These are phyloP conservation scores for Penicillium waksmanii DNA, from an alignment of 495 filamentous ascomycete genomes.

Conservation along the genomic window DNA sequence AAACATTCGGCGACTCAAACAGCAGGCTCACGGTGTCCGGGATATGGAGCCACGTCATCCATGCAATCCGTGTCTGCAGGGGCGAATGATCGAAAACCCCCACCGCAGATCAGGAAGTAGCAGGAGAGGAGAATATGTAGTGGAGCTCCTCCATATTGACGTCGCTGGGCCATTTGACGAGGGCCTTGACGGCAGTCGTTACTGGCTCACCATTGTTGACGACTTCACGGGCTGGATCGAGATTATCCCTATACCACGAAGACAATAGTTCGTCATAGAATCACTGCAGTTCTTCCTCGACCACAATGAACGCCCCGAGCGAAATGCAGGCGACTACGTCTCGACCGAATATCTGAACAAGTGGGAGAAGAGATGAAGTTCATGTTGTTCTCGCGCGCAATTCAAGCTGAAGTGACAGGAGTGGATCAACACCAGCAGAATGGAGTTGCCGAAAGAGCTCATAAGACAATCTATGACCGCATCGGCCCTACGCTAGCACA, in stretches of 20 bases:
- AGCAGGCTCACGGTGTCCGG: conserved; percentile 18
- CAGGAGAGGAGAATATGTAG: conserved; percentile 25
- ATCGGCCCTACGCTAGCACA: conserved; percentile 20
- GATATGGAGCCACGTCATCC: conserved; percentile 13
- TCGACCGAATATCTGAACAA: conserved; percentile 23
- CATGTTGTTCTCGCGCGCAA: conserved; percentile 21
- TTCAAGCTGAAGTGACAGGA: conserved; percentile 22
- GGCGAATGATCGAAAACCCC: conserved; percentile 25
- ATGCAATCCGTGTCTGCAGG: conserved; percentile 23
- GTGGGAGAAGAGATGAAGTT: conserved; percentile 30
- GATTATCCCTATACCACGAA: conserved; percentile 19
- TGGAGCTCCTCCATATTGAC: conserved; percentile 29
- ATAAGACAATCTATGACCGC: conserved; percentile 25
- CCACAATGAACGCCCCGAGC: conserved; percentile 24
- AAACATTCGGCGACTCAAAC: conserved; percentile 8
- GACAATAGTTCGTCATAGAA: conserved; percentile 20
- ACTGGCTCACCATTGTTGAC: conserved; percentile 30
- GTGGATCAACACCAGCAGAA: conserved; percentile 29
- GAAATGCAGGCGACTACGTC: conserved; percentile 25
- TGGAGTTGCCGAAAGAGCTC: conserved; percentile 26
- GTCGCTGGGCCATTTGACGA: conserved; percentile 26
- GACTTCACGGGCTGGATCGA: conserved; percentile 25
- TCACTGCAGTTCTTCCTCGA: conserved; percentile 25
- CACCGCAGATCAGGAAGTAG: conserved; percentile 10
- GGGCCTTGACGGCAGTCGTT: conserved; percentile 25